A percentile compares a stretch with the other conserved stretches of the same genome.
Evolutionary conservation across 148 eudicot species (phyloP).

Genomic region (Polygonum aviculare): DNA sequence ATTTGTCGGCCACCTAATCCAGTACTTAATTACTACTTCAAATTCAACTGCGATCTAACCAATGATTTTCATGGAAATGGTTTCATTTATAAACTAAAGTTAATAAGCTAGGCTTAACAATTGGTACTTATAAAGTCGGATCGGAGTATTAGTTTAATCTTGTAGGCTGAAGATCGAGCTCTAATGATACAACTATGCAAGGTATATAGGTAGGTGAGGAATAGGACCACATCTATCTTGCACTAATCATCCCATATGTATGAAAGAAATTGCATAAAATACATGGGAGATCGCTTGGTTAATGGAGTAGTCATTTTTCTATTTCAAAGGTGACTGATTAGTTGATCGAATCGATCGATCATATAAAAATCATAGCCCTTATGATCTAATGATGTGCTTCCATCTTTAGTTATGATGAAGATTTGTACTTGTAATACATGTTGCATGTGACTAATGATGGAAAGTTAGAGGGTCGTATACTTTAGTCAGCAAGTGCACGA

Average conservation of each 20-base stretch:
- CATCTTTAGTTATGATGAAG: slow-evolving; percentile 3
- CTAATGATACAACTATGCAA: neutral
- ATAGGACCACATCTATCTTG: neutral
- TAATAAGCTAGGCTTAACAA: too few relatives aligned
- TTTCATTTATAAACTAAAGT: too few relatives aligned
- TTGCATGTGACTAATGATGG: neutral
- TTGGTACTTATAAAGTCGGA: neutral
- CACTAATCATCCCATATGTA: neutral
- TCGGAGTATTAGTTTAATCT: neutral
- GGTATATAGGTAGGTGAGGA: neutral
- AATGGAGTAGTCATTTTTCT: neutral
- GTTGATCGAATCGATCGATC: neutral
- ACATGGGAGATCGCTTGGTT: neutral
- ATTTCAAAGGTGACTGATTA: neutral
- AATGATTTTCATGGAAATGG: too few relatives aligned
- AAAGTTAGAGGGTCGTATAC: neutral
- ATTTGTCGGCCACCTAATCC: too few relatives aligned
- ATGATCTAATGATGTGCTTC: slow-evolving; percentile 3
- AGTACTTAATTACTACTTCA: too few relatives aligned
- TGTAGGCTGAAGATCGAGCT: neutral
- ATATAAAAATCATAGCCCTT: neutral
- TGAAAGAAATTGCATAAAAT: slow-evolving; percentile 1
- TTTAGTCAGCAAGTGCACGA: neutral
- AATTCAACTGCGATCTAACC: too few relatives aligned
- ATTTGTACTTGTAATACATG: slow-evolving; percentile 1